A percentile compares a stretch with the other conserved stretches of the same genome.
phyloP scores from a whole-genome alignment of 2,329 filamentous ascomycete species.

The Endothia cerciana region DNA sequence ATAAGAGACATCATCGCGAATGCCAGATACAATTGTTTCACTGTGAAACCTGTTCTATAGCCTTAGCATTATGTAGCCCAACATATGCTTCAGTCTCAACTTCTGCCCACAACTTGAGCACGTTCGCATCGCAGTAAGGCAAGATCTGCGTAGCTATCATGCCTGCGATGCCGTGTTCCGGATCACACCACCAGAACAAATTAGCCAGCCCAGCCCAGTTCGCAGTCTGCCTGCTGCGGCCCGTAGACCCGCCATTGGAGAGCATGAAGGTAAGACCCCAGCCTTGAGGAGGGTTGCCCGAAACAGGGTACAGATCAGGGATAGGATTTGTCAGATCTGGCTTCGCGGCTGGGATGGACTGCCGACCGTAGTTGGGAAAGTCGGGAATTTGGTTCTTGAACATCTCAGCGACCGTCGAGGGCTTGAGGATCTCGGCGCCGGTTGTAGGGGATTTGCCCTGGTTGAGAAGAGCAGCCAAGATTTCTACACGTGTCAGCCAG shows the following conservation, averaged over 20 bases:
- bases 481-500: slow-evolving; percentile 41
- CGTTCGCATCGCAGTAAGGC: slow-evolving; percentile 46
- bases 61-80: slow-evolving; percentile 6
- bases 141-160: slow-evolving; percentile 51
- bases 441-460: slow-evolving; percentile 62
- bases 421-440: slow-evolving; percentile 53
- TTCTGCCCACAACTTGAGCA: slow-evolving; percentile 42
- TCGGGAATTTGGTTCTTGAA: slow-evolving; percentile 63
- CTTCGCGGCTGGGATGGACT: slow-evolving; percentile 47
- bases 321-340: slow-evolving; percentile 49
- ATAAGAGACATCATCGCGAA: too few relatives aligned
- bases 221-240: slow-evolving; percentile 50
- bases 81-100: slow-evolving; percentile 41
- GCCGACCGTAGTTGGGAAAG: slow-evolving; percentile 52
- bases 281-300: slow-evolving; percentile 55
- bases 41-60: not conserved
- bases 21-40: not conserved
- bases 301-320: slow-evolving; percentile 51
- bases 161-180: slow-evolving; percentile 58
- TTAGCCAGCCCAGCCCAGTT: slow-evolving; percentile 62
- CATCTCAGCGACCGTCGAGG: slow-evolving; percentile 61
- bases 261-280: slow-evolving; percentile 64
- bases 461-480: slow-evolving; percentile 64
- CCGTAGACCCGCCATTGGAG: slow-evolving; percentile 48
- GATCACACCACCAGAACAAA: slow-evolving; percentile 62